A percentile compares a stretch with the other conserved stretches of the same genome.
Conservation (phyloP, 306 rosid genomes). For the Begonia peltatifolia region DNA sequence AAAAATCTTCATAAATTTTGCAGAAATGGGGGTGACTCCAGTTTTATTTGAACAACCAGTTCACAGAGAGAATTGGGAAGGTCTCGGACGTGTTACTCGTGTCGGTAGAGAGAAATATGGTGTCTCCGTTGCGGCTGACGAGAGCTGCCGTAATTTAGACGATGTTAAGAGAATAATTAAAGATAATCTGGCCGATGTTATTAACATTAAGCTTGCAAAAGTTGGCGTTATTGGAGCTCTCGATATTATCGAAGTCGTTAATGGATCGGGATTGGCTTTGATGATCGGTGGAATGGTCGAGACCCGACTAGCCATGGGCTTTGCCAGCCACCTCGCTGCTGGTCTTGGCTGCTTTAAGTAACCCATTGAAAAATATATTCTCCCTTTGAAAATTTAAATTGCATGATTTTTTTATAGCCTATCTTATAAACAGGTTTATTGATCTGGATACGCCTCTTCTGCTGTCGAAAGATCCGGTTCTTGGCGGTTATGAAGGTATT, state of each 20-base stretch:
- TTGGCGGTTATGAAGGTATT: constrained; percentile 75
- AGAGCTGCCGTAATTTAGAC: constrained; percentile 59
- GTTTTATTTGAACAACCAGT: constrained; percentile 85
- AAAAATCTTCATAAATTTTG: constrained; percentile 7
- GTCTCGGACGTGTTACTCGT: constrained; percentile 58
- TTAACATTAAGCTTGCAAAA: constrained; percentile 86
- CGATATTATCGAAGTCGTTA: constrained; percentile 56
- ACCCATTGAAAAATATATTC: neutral
- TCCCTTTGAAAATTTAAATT: neutral
- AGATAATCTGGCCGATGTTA: constrained; percentile 56
- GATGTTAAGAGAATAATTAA: constrained; percentile 63
- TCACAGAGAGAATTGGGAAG: constrained; percentile 97
- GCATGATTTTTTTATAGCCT: neutral
- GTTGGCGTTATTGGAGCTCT: constrained; percentile 77
- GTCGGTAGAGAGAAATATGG: constrained; percentile 60
- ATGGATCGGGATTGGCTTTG: constrained; percentile 40
- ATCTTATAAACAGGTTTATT: constrained; percentile 40
- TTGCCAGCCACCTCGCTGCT: constrained; percentile 87
- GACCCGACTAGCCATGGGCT: constrained; percentile 88
- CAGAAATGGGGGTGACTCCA: constrained; percentile 81
- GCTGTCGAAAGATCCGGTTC: constrained; percentile 72
- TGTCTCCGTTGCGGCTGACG: constrained; percentile 88
- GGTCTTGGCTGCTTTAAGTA: constrained; percentile 80
- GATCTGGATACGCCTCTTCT: constrained; percentile 78
- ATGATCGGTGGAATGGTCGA: constrained; percentile 97